These are phyloP conservation scores for Ogataea philodendri DNA, from an alignment of 805 yeast species.

Conservation along the genomic window DNA sequence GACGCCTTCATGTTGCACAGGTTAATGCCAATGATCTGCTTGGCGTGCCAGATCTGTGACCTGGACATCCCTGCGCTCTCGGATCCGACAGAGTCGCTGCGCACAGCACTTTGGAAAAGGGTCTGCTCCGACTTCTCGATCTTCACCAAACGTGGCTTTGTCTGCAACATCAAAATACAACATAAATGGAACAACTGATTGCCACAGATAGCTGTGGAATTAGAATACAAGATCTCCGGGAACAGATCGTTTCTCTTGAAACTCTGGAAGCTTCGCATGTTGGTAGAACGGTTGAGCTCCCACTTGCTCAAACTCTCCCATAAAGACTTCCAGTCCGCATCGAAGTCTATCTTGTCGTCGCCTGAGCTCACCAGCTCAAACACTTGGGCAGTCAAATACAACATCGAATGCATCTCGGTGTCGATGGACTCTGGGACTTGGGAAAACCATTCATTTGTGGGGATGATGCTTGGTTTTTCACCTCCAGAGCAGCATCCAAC, in stretches of 20 bases:
- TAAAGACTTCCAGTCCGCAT: slow-evolving; percentile 37
- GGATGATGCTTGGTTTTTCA: slow-evolving; percentile 23
- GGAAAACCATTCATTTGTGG: slow-evolving; percentile 19
- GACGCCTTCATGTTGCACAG: slow-evolving; percentile 20
- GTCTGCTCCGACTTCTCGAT: slow-evolving; percentile 7
- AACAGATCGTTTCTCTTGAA: slow-evolving; percentile 34
- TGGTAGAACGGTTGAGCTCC: slow-evolving; percentile 37
- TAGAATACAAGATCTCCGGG: slow-evolving; percentile 38
- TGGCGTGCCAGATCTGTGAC: slow-evolving; percentile 41
- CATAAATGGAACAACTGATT: slow-evolving; percentile 43
- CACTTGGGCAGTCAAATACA: slow-evolving; percentile 32
- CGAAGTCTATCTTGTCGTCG: slow-evolving; percentile 30
- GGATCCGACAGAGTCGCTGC: slow-evolving; percentile 12
- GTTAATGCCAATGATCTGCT: slow-evolving; percentile 37
- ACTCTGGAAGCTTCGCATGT: slow-evolving; percentile 35
- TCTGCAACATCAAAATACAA: slow-evolving; percentile 39
- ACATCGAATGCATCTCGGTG: slow-evolving; percentile 21
- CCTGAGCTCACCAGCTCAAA: slow-evolving; percentile 33
- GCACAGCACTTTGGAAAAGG: slow-evolving; percentile 21
- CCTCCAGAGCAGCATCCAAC: slow-evolving; percentile 33
- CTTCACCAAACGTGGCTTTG: slow-evolving; percentile 39
- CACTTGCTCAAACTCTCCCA: slow-evolving; percentile 42
- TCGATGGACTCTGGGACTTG: too few species aligned
- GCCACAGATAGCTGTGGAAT: slow-evolving; percentile 41
- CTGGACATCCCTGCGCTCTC: slow-evolving; percentile 14